Conservation (phyloP, 208 protist species). For the Wallacemonas collosoma region DNA sequence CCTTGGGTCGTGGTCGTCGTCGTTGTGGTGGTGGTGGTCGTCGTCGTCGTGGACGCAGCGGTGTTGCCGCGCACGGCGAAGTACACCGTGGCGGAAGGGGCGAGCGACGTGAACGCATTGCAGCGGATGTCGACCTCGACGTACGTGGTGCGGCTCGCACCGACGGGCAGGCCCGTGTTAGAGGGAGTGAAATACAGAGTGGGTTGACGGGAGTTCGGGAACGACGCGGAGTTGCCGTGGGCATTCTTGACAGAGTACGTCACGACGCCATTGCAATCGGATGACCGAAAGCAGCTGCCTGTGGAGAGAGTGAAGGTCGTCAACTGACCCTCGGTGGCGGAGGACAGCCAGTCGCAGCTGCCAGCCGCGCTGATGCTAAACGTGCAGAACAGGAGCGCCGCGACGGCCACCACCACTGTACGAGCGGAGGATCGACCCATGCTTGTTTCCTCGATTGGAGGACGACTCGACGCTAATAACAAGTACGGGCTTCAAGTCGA, state of each 20-base stretch:
- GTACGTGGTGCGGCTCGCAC: constrained; percentile 26
- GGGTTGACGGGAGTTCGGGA: constrained; percentile 24
- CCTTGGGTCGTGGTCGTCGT: constrained; percentile 30
- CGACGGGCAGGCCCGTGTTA: constrained; percentile 30
- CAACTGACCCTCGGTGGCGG: constrained; percentile 27
- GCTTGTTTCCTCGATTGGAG: neutral
- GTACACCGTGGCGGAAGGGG: constrained; percentile 38
- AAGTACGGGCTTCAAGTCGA: too few species aligned
- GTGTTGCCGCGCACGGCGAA: constrained; percentile 33
- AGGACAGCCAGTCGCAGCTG: constrained; percentile 45
- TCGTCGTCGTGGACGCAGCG: constrained; percentile 31
- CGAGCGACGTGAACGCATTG: constrained; percentile 47
- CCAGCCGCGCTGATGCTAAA: constrained; percentile 5
- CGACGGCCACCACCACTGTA: constrained; percentile 15
- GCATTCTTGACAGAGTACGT: constrained; percentile 31
- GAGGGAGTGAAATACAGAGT: constrained; percentile 38
- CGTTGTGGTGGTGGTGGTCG: constrained; percentile 35
- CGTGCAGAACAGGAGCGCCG: constrained; percentile 14
- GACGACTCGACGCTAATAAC: neutral
- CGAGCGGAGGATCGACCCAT: constrained; percentile 1
- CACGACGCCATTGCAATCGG: constrained; percentile 26
- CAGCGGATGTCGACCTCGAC: constrained; percentile 48
- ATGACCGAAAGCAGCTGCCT: constrained; percentile 3
- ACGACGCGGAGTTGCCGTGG: constrained; percentile 34
- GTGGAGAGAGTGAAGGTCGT: neutral